These are phyloP conservation scores for Teunomyces cretensis DNA, from an alignment of 805 yeast species.

Conservation along the genomic window DNA sequence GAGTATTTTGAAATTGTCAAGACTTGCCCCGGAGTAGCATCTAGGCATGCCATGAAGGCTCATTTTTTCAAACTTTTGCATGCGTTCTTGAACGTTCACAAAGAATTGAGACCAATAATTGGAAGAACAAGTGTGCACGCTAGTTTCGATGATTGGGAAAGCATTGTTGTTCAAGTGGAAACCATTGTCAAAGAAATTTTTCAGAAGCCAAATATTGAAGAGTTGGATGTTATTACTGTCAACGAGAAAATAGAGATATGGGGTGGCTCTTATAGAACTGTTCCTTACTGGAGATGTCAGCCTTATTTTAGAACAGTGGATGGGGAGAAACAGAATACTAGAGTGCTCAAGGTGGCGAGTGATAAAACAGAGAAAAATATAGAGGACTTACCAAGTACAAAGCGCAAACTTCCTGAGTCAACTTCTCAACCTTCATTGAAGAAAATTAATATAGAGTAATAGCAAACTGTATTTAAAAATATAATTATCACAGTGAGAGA, in stretches of 20 bases:
- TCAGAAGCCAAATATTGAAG: slow-evolving; percentile 49
- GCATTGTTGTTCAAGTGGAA: slow-evolving; percentile 66
- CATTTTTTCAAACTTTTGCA: slow-evolving; percentile 86
- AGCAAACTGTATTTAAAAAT: background rate
- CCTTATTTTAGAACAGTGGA: slow-evolving; percentile 90
- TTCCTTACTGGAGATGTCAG: slow-evolving; percentile 96
- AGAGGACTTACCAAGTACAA: background rate
- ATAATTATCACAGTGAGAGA: background rate
- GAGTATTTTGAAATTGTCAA: slow-evolving; percentile 87
- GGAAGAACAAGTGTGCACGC: slow-evolving; percentile 52
- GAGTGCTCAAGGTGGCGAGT: slow-evolving; percentile 41
- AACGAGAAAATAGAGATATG: slow-evolving; percentile 56
- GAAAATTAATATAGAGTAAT: background rate
- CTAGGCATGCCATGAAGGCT: slow-evolving; percentile 81
- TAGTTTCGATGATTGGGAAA: slow-evolving; percentile 43
- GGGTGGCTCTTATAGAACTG: slow-evolving; percentile 78
- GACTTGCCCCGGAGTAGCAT: slow-evolving; percentile 62
- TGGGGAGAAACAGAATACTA: slow-evolving; percentile 55
- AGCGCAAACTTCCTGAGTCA: background rate
- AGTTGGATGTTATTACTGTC: slow-evolving; percentile 52
- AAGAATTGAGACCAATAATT: slow-evolving; percentile 72
- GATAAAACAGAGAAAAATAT: slow-evolving; percentile 9
- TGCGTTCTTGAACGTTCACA: slow-evolving; percentile 74
- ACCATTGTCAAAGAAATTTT: slow-evolving; percentile 57
- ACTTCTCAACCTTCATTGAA: background rate